A percentile compares a stretch with the other conserved stretches of the same genome.
phyloP scores from a whole-genome alignment of 768 basidiomycete genomes.

The Pleurotus pulmonarius region DNA sequence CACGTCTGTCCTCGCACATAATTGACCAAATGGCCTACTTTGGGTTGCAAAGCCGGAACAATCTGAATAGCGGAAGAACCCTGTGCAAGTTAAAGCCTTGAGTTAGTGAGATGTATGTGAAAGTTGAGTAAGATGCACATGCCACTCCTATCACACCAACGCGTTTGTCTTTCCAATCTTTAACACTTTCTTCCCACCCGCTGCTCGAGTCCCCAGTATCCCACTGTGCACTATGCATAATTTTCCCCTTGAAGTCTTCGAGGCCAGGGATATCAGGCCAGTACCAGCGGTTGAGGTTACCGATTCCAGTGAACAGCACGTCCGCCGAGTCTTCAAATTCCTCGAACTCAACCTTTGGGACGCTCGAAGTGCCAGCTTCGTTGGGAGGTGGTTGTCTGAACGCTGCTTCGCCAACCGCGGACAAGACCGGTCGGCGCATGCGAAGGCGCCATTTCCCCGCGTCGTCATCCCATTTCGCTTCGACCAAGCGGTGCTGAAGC shows the following conservation, averaged over 20 bases:
- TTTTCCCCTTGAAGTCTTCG: conserved; percentile 48
- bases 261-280: conserved; percentile 68
- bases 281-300: conserved; percentile 51
- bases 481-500: conserved; percentile 49
- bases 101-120: no score
- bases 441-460: conserved; percentile 55
- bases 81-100: conserved; percentile 20
- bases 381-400: neutral
- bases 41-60: conserved; percentile 52
- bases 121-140: conserved; percentile 15
- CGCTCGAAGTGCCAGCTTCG: neutral
- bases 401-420: conserved; percentile 9
- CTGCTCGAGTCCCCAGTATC: conserved; percentile 28
- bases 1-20: conserved; percentile 61
- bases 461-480: conserved; percentile 46
- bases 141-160: conserved; percentile 63
- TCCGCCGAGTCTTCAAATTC: conserved; percentile 53
- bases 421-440: conserved; percentile 30
- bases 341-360: conserved; percentile 26
- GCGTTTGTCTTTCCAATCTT: conserved; percentile 46
- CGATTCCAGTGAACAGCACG: conserved; percentile 53
- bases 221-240: conserved; percentile 67
- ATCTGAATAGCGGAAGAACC: conserved; percentile 63
- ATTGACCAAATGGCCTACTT: conserved; percentile 44
- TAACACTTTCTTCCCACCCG: conserved; percentile 17